Base-by-base conservation (phyloP, 768 basidiomycete species). In the Pisolithus marmoratus region DNA sequence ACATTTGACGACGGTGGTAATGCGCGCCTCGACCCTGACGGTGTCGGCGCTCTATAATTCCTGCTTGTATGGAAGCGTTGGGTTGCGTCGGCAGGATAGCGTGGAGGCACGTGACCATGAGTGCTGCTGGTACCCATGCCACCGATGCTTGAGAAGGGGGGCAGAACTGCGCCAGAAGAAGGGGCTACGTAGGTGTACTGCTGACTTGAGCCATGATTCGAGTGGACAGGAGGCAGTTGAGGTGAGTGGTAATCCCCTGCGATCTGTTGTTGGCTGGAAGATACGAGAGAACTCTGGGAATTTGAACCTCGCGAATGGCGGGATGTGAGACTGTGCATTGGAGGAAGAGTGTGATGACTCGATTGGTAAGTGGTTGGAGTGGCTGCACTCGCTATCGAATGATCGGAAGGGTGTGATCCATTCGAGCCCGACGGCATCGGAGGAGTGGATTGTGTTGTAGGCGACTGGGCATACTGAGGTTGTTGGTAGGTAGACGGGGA, bases 61-160 rank as follows among this genome's bases (percentile, higher is more conserved):
- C 70, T 68, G 20, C 19, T 40, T 17, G 37, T 38, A 48, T 67
- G 65, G 44, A 63, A 50, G 23, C 55, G 62, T 49, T 71, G 72
- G 5, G 70, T 60, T 49, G 58, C 60, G 50, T 84, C 82, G 36
- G 62, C 59, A 49, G 73, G 61, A 64, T 83, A 83, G 34, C 87
- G 81, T 54, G 79, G 63, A 24, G 86, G 80, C 44, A 83, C 69
- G 55, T 81, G 79, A 47, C 69, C 71, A 47, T 76, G 76, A 53
- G 75, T 71, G 36, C 58, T 55, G 41, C 75, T 60, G 17, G 58
- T 59, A 62, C 63, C 79, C 75, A 85, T 82, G 15, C 73, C 72
- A 48, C 83, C 79, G 31, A 87, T 75, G 43, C 78, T 83, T 8
- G 86, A 86, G 63, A 89, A 87, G 0, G 86, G 85, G 15, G 86